Conservation (phyloP, 2,329 filamentous ascomycete genomes). For the Colletotrichum sidae region DNA sequence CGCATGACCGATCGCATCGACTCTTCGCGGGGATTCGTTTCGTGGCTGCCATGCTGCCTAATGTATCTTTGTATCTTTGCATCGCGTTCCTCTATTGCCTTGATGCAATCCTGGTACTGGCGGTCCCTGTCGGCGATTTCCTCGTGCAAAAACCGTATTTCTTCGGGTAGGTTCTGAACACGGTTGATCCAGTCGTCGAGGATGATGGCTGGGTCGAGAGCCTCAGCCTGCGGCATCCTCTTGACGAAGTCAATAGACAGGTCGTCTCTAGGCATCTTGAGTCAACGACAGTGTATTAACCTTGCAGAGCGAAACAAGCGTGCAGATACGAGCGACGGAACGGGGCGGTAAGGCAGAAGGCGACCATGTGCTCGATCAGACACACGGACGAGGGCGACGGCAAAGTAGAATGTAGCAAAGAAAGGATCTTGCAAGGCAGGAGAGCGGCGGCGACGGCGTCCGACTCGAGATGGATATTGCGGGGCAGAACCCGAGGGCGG, state of each 20-base stretch:
- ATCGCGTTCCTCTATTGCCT: slow-evolving; percentile 78
- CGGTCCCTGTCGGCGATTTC: slow-evolving; percentile 86
- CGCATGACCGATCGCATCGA: slow-evolving; percentile 72
- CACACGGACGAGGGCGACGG: slow-evolving; percentile 9
- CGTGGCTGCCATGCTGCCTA: slow-evolving; percentile 79
- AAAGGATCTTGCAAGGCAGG: slow-evolving; percentile 18
- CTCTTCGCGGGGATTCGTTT: slow-evolving; percentile 81
- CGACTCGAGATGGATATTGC: background rate
- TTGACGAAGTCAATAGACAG: slow-evolving; percentile 77
- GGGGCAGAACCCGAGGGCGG: slow-evolving; percentile 12
- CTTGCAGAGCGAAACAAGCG: slow-evolving; percentile 17
- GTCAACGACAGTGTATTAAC: slow-evolving; percentile 59
- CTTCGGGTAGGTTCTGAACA: slow-evolving; percentile 83
- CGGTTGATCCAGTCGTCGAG: slow-evolving; percentile 82
- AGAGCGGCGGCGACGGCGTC: slow-evolving; percentile 3
- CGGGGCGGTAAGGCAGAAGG: background rate
- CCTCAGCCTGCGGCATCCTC: slow-evolving; percentile 72
- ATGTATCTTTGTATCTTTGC: slow-evolving; percentile 84
- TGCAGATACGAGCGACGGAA: slow-evolving; percentile 14
- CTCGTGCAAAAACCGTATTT: slow-evolving; percentile 85
- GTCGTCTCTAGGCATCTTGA: slow-evolving; percentile 78
- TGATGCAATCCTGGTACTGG: slow-evolving; percentile 75
- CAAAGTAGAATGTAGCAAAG: background rate
- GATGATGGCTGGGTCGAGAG: slow-evolving; percentile 74
- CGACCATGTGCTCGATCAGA: slow-evolving; percentile 13